Conservation (phyloP, 768 basidiomycete species). For the Podaxis sp. region DNA sequence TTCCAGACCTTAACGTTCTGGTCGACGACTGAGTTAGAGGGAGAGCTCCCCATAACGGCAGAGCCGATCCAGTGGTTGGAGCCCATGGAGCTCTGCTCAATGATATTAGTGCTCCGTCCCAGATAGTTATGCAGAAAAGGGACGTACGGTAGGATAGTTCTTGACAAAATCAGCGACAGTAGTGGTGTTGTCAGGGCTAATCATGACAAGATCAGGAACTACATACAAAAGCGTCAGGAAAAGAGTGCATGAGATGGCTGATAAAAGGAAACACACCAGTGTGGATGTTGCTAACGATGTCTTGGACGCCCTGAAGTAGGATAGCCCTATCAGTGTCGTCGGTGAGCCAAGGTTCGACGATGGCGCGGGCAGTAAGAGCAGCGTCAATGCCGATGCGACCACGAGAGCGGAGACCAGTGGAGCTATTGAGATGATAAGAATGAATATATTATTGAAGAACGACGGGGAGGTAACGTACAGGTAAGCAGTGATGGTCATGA, state of each 20-base stretch:
- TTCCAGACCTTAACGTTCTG: constrained; percentile 51
- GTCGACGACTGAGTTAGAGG: constrained; percentile 44
- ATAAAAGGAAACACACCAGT: constrained; percentile 31
- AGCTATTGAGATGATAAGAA: constrained; percentile 28
- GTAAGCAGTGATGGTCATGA: constrained; percentile 64
- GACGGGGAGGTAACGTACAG: constrained; percentile 31
- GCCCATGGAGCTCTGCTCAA: constrained; percentile 37
- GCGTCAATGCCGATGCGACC: constrained; percentile 61
- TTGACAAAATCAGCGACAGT: constrained; percentile 51
- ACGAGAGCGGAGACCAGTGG: constrained; percentile 58
- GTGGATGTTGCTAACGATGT: constrained; percentile 40
- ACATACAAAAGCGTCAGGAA: constrained; percentile 9
- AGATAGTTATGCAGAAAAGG: not conserved
- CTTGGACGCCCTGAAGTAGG: constrained; percentile 48
- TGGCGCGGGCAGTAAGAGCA: constrained; percentile 42
- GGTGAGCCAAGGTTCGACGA: constrained; percentile 57
- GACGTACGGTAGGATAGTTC: constrained; percentile 31
- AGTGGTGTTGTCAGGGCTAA: constrained; percentile 59
- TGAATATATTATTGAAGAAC: not conserved
- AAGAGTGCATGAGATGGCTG: not conserved
- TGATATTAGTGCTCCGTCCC: not conserved
- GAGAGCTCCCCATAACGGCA: constrained; percentile 38
- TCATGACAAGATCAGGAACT: constrained; percentile 52
- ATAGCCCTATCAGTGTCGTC: constrained; percentile 55
- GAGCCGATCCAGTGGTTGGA: constrained; percentile 69